A percentile compares a stretch with the other conserved stretches of the same genome.
Conservation (phyloP, 2,329 filamentous ascomycete species). For the Cladophialophora chaetospira region DNA sequence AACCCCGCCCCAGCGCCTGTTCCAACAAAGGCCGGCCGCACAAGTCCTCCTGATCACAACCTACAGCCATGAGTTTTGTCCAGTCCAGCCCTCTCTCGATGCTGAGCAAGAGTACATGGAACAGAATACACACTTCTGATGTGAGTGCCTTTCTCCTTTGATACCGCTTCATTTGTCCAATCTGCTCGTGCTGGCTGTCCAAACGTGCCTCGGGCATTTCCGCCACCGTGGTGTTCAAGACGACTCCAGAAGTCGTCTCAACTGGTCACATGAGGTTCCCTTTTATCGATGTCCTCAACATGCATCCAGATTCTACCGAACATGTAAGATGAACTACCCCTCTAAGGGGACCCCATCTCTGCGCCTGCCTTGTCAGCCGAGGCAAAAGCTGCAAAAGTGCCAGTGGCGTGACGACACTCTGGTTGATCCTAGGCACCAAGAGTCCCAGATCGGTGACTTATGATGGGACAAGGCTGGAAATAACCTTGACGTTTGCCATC, state of each 20-base stretch:
- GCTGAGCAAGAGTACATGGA: slow-evolving; percentile 28
- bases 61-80: slow-evolving; percentile 27
- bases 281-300: neutral
- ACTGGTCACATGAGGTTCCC: neutral
- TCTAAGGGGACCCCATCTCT: neutral
- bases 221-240: no score
- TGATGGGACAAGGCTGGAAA: no score
- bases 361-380: slow-evolving; percentile 6
- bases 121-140: slow-evolving; percentile 21
- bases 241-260: neutral
- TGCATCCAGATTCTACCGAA: neutral
- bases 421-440: neutral
- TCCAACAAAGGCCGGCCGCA: no score
- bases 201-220: no score
- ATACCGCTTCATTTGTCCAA: neutral
- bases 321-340: neutral
- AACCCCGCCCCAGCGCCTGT: no score
- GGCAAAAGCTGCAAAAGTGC: slow-evolving; percentile 5
- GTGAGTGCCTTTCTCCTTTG: slow-evolving; percentile 17
- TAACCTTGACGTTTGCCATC: no score
- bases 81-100: slow-evolving; percentile 29
- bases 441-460: neutral
- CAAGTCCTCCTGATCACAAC: neutral
- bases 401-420: neutral
- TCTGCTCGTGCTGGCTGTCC: no score